These are phyloP conservation scores for Paracoccidioides lutzii DNA, from an alignment of 2,329 filamentous ascomycete genomes.

Conservation along the genomic window DNA sequence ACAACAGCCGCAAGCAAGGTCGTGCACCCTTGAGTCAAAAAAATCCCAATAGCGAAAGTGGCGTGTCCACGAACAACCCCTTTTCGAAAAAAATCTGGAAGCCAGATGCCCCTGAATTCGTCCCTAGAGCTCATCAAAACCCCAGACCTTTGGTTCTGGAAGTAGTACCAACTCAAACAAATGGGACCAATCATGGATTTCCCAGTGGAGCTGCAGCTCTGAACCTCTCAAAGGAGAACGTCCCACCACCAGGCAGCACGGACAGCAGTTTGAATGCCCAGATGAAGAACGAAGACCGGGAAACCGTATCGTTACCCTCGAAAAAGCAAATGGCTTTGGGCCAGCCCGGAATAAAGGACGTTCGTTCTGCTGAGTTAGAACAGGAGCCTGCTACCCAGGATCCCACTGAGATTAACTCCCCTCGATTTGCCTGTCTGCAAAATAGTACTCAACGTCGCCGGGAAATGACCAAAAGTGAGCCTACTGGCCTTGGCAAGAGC, in stretches of 20 bases:
- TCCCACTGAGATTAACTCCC: background rate
- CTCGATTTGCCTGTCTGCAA: background rate
- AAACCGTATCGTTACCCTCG: background rate
- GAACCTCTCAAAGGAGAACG: background rate
- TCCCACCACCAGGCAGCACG: background rate
- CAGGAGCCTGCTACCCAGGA: background rate
- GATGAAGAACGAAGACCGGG: background rate
- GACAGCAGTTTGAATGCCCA: background rate
- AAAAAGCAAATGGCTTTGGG: background rate
- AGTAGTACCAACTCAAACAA: background rate
- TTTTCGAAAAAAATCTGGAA: conserved; percentile 16
- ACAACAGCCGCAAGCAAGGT: background rate
- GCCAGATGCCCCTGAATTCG: conserved; percentile 30
- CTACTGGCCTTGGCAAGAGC: conserved; percentile 2
- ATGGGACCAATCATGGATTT: background rate
- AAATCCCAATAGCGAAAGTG: conserved; percentile 1
- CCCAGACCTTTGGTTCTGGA: background rate
- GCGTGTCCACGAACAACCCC: conserved; percentile 1
- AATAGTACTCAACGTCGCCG: conserved; percentile 6
- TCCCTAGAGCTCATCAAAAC: conserved; percentile 16
- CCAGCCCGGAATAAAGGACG: background rate
- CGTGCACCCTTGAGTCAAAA: background rate
- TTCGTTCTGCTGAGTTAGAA: background rate
- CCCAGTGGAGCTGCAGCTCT: background rate
- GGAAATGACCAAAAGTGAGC: conserved; percentile 13